phyloP scores from a whole-genome alignment of 169 alveolate genomes.

The Plasmodium vinckei region DNA sequence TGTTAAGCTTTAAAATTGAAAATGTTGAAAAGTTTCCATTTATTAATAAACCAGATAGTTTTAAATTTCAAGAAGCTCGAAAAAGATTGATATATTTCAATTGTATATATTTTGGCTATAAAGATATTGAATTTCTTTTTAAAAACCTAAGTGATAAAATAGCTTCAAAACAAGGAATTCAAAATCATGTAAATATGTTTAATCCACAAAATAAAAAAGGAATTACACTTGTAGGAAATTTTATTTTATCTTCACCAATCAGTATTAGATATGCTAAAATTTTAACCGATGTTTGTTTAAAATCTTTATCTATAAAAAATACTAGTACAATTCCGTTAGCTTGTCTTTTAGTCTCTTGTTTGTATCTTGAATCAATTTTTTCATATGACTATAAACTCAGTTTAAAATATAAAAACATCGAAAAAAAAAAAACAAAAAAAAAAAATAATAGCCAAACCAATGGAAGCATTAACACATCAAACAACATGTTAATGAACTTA shows the following conservation, averaged over 20 bases:
- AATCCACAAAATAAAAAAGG: constrained; percentile 59
- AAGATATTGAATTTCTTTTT: constrained; percentile 65
- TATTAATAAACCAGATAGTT: constrained; percentile 75
- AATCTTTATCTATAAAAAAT: constrained; percentile 59
- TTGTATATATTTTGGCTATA: constrained; percentile 47
- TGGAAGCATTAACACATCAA: background rate
- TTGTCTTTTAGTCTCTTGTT: constrained; percentile 60
- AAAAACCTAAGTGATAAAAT: constrained; percentile 38
- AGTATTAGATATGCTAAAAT: constrained; percentile 76
- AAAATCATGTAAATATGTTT: constrained; percentile 60
- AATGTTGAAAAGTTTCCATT: constrained; percentile 74
- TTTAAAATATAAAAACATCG: constrained; percentile 18
- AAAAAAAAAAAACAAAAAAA: constrained; percentile 10
- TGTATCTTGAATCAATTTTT: constrained; percentile 71
- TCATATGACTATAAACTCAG: constrained; percentile 73
- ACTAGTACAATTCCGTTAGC: constrained; percentile 59
- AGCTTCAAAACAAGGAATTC: constrained; percentile 53
- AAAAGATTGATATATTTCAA: constrained; percentile 75
- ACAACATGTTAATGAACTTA: constrained; percentile 14
- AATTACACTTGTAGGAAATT: constrained; percentile 51
- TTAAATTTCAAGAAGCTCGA: constrained; percentile 65
- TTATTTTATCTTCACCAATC: constrained; percentile 50
- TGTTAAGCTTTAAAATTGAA: constrained; percentile 68
- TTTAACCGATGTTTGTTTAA: constrained; percentile 71
- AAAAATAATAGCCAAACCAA: background rate